Conservation (phyloP, 768 basidiomycete species). For the Mycena haematopus region DNA sequence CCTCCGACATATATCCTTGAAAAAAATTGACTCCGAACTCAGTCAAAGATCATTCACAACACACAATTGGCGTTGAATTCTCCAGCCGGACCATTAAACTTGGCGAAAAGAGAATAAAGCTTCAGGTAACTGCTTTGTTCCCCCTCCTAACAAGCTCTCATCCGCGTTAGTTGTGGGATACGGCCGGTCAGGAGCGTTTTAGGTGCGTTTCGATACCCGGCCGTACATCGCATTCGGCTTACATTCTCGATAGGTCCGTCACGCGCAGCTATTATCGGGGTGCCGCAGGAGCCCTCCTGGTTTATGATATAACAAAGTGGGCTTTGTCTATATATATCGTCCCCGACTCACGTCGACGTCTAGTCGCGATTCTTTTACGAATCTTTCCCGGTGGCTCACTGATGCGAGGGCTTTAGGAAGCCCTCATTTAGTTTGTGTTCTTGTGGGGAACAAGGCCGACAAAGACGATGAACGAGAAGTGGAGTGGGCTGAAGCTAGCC, state of each 20-base stretch:
- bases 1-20: slow-evolving; percentile 11
- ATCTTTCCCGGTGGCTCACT: slow-evolving; percentile 87
- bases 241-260: slow-evolving; percentile 64
- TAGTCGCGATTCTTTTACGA: slow-evolving; percentile 87
- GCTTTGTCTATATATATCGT: slow-evolving; percentile 33
- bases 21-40: slow-evolving; percentile 28
- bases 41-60: slow-evolving; percentile 97
- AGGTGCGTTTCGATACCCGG: slow-evolving; percentile 51
- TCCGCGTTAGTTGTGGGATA: slow-evolving; percentile 86
- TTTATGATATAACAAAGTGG: slow-evolving; percentile 92
- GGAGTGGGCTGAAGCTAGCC: slow-evolving; percentile 92
- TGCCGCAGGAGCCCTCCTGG: slow-evolving; percentile 89
- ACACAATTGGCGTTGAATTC: slow-evolving; percentile 99
- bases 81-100: slow-evolving; percentile 92
- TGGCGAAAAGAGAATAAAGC: slow-evolving; percentile 93
- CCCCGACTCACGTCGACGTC: slow-evolving; percentile 20
- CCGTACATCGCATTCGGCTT: slow-evolving; percentile 5
- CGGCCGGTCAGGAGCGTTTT: slow-evolving; percentile 95
- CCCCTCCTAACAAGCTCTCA: slow-evolving; percentile 27
- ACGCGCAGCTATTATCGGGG: slow-evolving; percentile 97
- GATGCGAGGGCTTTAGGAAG: slow-evolving; percentile 94
- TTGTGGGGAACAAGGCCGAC: slow-evolving; percentile 97
- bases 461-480: slow-evolving; percentile 94
- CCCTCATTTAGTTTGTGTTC: slow-evolving; percentile 85
- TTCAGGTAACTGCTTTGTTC: slow-evolving; percentile 69